phyloP scores from a whole-genome alignment of 768 basidiomycete species.

The Psilocybe tampanensis region DNA sequence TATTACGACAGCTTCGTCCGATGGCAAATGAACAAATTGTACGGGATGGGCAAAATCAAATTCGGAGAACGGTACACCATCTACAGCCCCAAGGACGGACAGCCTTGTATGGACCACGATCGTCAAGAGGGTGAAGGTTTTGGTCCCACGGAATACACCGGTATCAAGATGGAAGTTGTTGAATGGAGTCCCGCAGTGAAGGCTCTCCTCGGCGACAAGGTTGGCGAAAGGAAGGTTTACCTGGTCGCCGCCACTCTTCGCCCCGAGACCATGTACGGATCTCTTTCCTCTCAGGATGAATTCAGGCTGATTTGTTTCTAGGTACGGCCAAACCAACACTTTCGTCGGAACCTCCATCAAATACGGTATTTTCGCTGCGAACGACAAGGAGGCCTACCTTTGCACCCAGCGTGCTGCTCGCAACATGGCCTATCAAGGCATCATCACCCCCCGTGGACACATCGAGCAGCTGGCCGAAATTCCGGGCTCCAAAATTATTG shows the following conservation, averaged over 20 bases:
- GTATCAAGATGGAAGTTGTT: slow-evolving; percentile 90
- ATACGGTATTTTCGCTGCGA: slow-evolving; percentile 90
- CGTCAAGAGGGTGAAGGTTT: slow-evolving; percentile 92
- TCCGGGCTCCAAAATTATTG: slow-evolving; percentile 78
- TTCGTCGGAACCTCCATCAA: slow-evolving; percentile 91
- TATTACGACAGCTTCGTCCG: slow-evolving; percentile 97
- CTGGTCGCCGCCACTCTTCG: slow-evolving; percentile 96
- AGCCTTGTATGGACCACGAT: slow-evolving; percentile 99
- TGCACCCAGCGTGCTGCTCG: slow-evolving; percentile 88
- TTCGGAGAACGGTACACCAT: slow-evolving; percentile 98
- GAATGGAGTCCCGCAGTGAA: slow-evolving; percentile 79
- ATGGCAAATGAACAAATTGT: slow-evolving; percentile 96
- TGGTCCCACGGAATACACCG: slow-evolving; percentile 95
- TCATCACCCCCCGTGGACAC: slow-evolving; percentile 70
- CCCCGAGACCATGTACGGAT: slow-evolving; percentile 90
- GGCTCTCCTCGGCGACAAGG: slow-evolving; percentile 61
- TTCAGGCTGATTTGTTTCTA: slow-evolving; percentile 26
- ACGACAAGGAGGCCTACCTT: slow-evolving; percentile 85
- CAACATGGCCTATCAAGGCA: slow-evolving; percentile 98
- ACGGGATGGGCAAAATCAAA: slow-evolving; percentile 89
- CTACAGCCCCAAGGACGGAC: slow-evolving; percentile 97
- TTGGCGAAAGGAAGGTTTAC: slow-evolving; percentile 81
- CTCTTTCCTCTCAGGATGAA: slow-evolving; percentile 3
- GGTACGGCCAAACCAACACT: slow-evolving; percentile 98
- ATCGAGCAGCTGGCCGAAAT: slow-evolving; percentile 76